Base-by-base conservation (phyloP, 2,329 filamentous ascomycete species). In the Atkinsonella hypoxylon region DNA sequence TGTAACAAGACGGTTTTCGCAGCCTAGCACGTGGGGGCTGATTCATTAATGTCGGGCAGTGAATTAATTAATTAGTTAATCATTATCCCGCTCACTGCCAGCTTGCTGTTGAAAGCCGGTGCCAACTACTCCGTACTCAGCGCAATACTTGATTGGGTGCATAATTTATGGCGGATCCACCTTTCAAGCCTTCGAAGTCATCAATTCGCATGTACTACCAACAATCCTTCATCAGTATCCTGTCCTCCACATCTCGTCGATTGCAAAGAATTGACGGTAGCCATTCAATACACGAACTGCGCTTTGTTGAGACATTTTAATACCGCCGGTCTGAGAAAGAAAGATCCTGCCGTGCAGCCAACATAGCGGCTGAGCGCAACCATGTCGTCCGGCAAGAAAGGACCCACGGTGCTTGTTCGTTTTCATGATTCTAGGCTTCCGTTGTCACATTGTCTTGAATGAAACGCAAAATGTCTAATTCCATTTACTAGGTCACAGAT, bases 381-480 rank as follows among this genome's bases (percentile, higher is more conserved):
- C 53, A 74, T 74, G 71, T 64, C 70, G 55, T 68, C 70, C 22
- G 60, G 63, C 48, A 82, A 81, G 62, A 72, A 78, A 60, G 73
- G 76, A 15, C 77, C 77, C n/a, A 81, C 79, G 48, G 78, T 82
- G 53, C 68, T 83, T 64, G 80, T 82, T 70, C 50, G 70, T 45
- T 40, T 34, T 13, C 18, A 43, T 40, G 36, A n/a, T 40, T 30
- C 5, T 30, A 18, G 40, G 8, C 39, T 31, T 18, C 20, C 7
- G 15, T 22, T 32, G 17, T 30, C 13, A 52, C 47, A 32, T 26
- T 26, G 6, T 7, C 26, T 26, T 26, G 26, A 5, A 26, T 5
- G 26, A 26, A 26, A 5, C 4, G 26, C 26, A 26, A 45, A 36
- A 15, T 51, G 38, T 38, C 52, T 59, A 46, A 57, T 50, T 49